Evolutionary conservation across 306 rosid species (phyloP), one percentile per base, ranked within the genome.

Genomic region (Ammopiptanthus mongolicus): DNA sequence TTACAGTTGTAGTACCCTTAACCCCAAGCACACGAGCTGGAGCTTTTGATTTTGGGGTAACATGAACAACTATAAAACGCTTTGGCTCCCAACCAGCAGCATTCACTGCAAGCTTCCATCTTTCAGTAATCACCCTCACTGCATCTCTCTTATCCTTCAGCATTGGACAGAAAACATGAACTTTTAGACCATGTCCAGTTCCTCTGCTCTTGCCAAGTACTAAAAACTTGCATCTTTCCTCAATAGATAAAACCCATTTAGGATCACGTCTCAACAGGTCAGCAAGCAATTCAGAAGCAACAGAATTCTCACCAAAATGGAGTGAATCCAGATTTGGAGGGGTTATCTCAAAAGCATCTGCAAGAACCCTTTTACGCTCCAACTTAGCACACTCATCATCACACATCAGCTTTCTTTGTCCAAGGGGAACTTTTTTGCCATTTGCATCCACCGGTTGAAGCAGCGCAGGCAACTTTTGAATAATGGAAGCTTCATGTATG

Each of bases 61-160:
- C 97, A 80, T 88, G 96, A 55, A 89, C 87, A 47, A 88, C 81
- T 51, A 91, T 72, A 77, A 93, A 93, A 22, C 88, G 89, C 82
- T 89, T 93, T 37, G 98, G 96, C 87, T 93, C 98, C 89, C 97
- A 81, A 22, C 97, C 98, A 64, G 90, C 93, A 21, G 88, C 74
- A 60, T 70, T 82, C 78, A 91, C 83, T 0, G 83, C 80, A 78
- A 91, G 91, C 87, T 91, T 93, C 98, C 98, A 93, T 83, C 98
- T 89, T 33, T 85, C 96, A 71, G 96, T 88, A 25, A 93, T 93
- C 57, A 93, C 66, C 88, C 87, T 82, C 69, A 93, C 81, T 12
- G 85, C 90, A 86, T 93, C 97, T 76, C 96, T 76, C 80, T 88
- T 93, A 18, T 93, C 98, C 88, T 93, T 93, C 42, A 84, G 33